Base-by-base conservation (phyloP, 2,329 filamentous ascomycete species). In the Fusarium luffae region DNA sequence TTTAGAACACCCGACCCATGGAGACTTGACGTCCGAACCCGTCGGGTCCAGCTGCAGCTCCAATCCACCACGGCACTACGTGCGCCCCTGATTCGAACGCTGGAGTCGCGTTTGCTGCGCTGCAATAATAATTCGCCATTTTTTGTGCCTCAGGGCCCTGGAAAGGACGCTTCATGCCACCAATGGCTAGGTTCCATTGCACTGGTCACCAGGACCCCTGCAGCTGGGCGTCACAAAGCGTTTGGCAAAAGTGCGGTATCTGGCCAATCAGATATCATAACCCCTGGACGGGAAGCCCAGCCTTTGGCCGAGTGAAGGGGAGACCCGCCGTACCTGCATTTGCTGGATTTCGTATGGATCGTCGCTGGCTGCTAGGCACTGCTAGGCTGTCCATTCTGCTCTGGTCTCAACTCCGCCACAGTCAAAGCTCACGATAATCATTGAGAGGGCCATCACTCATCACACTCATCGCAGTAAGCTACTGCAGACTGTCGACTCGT, bases 161-260 rank as follows among this genome's bases (percentile, higher is more conserved):
- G 49, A 52, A 46, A 63, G 54, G 48, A 44, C 25, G 54, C 51
- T 59, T 42, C 63, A 66, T 70, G 64, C 72, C 72, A 74, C 72
- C 72, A 74, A 74, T 74, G 62, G 63, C 60, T 49, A 56, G 55
- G 56, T 60, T 54, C 58, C 49, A 66, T 66, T 59, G 51, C 42
- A 41, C 37, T 50, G n/a, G 49, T 19, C 49, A 42, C 49, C 43
- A 42, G 54, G 50, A 49, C 54, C 72, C 72, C 54, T 65, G 70
- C 66, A 43, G 43, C 52, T 50, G 43, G 66, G 64, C 63, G 72
- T 60, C 66, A 74, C 51, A 59, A 63, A 73, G 68, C 58, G 70
- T 71, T 74, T 73, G 68, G 58, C 56, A 50, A 50, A 50, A 28
- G 48, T 41, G 54, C 48, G 12, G 51, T 25, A 6, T 66, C 49